Percentiles rank a stretch among this genome's conserved stretches.
These are phyloP conservation scores for Kwoniella dejecticola DNA, from an alignment of 768 basidiomycete species.

Conservation along the genomic window DNA sequence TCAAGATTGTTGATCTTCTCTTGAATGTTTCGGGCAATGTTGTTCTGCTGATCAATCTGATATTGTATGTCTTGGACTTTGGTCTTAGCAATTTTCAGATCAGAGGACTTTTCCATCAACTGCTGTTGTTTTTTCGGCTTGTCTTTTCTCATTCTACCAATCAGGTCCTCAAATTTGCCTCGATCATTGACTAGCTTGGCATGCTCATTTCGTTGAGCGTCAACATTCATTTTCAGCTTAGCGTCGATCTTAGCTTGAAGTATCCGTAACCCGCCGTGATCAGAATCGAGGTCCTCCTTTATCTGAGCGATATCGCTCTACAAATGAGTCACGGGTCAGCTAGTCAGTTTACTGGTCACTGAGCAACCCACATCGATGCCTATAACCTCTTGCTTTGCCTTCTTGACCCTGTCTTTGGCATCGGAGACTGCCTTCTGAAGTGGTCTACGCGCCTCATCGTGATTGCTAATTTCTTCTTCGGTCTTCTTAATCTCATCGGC, in stretches of 20 bases:
- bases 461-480: conserved; percentile 9
- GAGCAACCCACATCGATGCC: conserved; percentile 12
- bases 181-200: conserved; percentile 3
- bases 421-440: conserved; percentile 7
- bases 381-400: conserved; percentile 7
- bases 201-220: conserved; percentile 3
- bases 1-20: conserved; percentile 30
- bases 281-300: conserved; percentile 15
- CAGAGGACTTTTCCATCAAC: background rate
- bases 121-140: conserved; percentile 47
- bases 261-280: conserved; percentile 8
- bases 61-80: conserved; percentile 52
- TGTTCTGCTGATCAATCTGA: conserved; percentile 60
- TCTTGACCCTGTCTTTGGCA: conserved; percentile 1
- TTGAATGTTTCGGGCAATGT: conserved; percentile 61
- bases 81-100: conserved; percentile 3
- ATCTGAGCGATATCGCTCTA: conserved; percentile 59
- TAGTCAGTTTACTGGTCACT: background rate
- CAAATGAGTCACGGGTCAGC: conserved; percentile 56
- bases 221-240: conserved; percentile 5
- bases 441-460: conserved; percentile 11
- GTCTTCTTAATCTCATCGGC: conserved; percentile 7
- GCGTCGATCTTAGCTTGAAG: conserved; percentile 20
- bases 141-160: conserved; percentile 54
- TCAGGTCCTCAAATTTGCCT: conserved; percentile 28